Conservation (phyloP, 108 stramenopile species). For the Epithemia pelagica region DNA sequence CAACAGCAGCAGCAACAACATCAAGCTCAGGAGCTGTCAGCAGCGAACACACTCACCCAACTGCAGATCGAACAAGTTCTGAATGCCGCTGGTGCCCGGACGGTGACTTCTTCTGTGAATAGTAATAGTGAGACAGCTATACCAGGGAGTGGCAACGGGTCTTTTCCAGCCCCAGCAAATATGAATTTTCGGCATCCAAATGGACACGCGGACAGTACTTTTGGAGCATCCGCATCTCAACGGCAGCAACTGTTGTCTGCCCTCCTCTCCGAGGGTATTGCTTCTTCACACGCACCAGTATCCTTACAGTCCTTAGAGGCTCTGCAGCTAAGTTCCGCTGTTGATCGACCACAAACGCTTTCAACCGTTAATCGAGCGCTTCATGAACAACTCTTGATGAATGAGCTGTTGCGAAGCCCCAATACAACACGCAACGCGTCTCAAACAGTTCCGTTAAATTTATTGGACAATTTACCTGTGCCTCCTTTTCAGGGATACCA, state of each 20-base stretch:
- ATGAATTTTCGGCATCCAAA: background rate
- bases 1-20: background rate
- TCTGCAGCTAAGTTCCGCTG: background rate
- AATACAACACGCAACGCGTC: background rate
- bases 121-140: background rate
- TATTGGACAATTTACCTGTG: background rate
- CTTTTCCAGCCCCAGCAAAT: background rate
- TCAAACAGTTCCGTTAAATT: background rate
- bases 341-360: background rate
- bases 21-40: background rate
- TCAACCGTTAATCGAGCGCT: background rate
- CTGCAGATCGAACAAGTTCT: background rate
- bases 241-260: background rate
- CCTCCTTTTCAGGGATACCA: background rate
- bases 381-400: background rate
- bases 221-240: background rate
- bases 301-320: background rate
- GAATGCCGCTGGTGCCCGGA: background rate
- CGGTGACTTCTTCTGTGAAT: background rate
- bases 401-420: background rate
- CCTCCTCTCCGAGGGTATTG: background rate
- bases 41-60: background rate
- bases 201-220: background rate
- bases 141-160: background rate
- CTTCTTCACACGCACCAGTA: background rate